Percentiles rank a stretch among this genome's conserved stretches.
Evolutionary conservation across 208 protist genomes (phyloP).

Genomic region (Crithidia acanthocephali): DNA sequence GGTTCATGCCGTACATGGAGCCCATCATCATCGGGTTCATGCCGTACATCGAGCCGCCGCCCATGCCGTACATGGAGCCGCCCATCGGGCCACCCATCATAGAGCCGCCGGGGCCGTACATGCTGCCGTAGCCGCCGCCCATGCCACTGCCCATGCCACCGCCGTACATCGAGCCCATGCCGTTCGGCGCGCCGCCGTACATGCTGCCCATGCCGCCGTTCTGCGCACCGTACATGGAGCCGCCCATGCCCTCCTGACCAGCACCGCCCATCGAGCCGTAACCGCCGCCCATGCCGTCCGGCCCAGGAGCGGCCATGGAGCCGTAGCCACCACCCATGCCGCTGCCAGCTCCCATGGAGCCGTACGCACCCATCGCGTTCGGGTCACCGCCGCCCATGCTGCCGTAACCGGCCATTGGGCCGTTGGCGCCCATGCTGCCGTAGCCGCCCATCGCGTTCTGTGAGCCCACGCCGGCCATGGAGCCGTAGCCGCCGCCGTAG

Average conservation of each 20-base stretch:
- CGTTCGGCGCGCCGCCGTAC: neutral
- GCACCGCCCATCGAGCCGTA: conserved; percentile 20
- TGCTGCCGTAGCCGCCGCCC: conserved; percentile 15
- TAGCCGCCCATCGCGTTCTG: conserved; percentile 15
- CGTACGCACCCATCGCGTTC: conserved; percentile 23
- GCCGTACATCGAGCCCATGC: conserved; percentile 24
- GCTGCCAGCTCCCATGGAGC: conserved; percentile 27
- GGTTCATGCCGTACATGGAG: conserved; percentile 39
- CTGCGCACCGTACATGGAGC: conserved; percentile 23
- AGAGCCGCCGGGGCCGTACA: conserved; percentile 2
- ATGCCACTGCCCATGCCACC: conserved; percentile 18
- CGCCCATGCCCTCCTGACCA: conserved; percentile 18
- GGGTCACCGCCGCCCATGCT: conserved; percentile 4
- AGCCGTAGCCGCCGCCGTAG: conserved; percentile 18
- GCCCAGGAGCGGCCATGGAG: neutral
- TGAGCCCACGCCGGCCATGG: neutral
- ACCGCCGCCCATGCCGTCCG: neutral
- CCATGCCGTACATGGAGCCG: conserved; percentile 22
- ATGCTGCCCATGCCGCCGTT: conserved; percentile 3
- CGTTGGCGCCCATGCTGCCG: conserved; percentile 16
- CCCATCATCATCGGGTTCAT: conserved; percentile 30
- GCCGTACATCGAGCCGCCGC: conserved; percentile 23
- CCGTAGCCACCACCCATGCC: conserved; percentile 5
- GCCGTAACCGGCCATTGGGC: conserved; percentile 20
- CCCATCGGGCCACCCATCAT: conserved; percentile 1